Evolutionary conservation across 2,329 filamentous ascomycete genomes (phyloP), one percentile per base, ranked within the genome.

Genomic region (Hypocreales sp.): DNA sequence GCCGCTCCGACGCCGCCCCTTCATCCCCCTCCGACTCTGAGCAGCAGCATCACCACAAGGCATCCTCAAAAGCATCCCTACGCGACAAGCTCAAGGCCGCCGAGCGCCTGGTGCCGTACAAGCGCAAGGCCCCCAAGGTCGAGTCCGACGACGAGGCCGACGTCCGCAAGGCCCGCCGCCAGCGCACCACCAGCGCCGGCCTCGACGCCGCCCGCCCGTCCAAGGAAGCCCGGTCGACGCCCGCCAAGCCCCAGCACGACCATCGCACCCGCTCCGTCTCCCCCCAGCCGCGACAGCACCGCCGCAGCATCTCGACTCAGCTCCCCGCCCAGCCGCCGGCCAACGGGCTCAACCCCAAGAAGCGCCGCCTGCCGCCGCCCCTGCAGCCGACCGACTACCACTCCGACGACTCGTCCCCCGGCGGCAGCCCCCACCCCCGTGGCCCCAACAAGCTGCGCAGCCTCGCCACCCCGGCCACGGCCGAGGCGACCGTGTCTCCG

Each of bases 351-450:
- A 53, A 57, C 27, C 53, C 61, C 31, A 77, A 76, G 51, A 76
- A 74, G 48, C 69, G 64, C 48, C 68, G 64, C 24, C 46, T 68
- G 15, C 70, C 73, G 7, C 64, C 67, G 6, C 71, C 73, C 8
- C 57, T 79, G 27, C 62, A 69, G 28, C 61, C 72, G 8, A 66
- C 64, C 15, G 72, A 74, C 33, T 76, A 78, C 35, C 67, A 72
- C 31, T 80, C 75, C 1, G 76, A 79, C 45, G 65, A 76, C 36
- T 73, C 74, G 24, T 70, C 71, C 24, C 62, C 60, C 12, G 69
- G 69, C 40, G 69, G 61, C 20, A 72, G 67, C 37, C 67, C 69
- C 8, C 64, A 68, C 32, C 63, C 66, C 33, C 64, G 68, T 33
- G 67, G 60, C 38, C 67, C 68, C 23, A 71, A 69, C 23, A 71